A percentile compares a stretch with the other conserved stretches of the same genome.
Evolutionary conservation across 257 asterid genomes (phyloP).

Genomic region (Capsicum rhomboideum): DNA sequence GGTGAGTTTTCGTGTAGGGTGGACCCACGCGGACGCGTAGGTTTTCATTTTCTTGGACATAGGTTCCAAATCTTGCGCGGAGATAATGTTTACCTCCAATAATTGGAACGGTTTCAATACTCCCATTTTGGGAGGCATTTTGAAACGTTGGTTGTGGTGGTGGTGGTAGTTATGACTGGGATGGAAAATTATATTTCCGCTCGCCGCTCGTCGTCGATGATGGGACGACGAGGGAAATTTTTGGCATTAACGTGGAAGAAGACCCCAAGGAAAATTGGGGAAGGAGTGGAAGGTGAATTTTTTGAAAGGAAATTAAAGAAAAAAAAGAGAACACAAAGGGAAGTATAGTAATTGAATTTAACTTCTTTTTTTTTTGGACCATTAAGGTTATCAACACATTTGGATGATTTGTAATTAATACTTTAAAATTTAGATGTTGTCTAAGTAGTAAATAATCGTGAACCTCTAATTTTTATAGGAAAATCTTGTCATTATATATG

Average conservation of each 20-base stretch:
- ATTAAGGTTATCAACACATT: neutral
- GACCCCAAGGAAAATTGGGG: conserved; percentile 9
- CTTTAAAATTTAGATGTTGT: neutral
- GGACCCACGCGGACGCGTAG: conserved; percentile 57
- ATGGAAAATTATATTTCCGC: neutral
- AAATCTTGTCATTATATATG: neutral
- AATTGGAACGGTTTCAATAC: conserved; percentile 15
- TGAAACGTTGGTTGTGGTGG: neutral
- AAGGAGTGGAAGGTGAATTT: conserved; percentile 7
- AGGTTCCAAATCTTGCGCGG: conserved; percentile 78
- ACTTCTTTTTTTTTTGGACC: neutral
- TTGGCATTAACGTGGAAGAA: conserved; percentile 8
- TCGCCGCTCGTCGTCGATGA: conserved; percentile 24
- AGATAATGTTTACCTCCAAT: conserved; percentile 52
- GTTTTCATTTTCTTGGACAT: conserved; percentile 67
- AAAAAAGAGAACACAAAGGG: conserved; percentile 4
- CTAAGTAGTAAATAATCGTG: neutral
- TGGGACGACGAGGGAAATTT: conserved; percentile 29
- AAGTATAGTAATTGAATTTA: neutral
- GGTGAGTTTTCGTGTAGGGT: conserved; percentile 61
- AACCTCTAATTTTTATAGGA: neutral
- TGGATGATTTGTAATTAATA: neutral
- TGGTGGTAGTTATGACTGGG: too few relatives aligned
- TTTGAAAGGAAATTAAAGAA: conserved; percentile 13
- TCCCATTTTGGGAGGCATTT: conserved; percentile 1